Evolutionary conservation across 2,329 filamentous ascomycete species (phyloP), one percentile per base, ranked within the genome.

Genomic region (Aspergillus texensis): DNA sequence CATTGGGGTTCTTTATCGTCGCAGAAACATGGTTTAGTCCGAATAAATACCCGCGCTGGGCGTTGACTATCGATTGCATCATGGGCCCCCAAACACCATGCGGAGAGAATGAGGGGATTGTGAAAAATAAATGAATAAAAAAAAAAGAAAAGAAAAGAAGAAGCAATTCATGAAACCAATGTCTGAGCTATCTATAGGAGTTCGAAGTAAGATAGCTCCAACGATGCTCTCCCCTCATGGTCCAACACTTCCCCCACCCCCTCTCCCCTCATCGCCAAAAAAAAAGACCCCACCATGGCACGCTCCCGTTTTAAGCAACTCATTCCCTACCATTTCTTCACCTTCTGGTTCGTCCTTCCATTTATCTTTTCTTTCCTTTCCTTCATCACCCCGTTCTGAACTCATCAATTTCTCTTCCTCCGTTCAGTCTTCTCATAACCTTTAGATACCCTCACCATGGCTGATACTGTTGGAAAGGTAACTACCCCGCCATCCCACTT

Each of bases 391-490:
- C 34, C 24, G n/a, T 46, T 16, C 19, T 32, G 52, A 14, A 55
- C 30, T 50, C 36, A 14, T 58, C 11, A 41, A 26, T 16, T 46
- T 24, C 41, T 34, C 28, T 56, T 61, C 28, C 26, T 30, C 36
- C 21, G 28, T 28, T n/a, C 34, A 26, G 24, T 45, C 21, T 26
- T 36, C 28, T 28, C 21, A 41, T 36, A 11, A 34, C 45, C 34
- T 26, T 26, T 21, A 21, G 43, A 45, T 28, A 36, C 19, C 43
- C 30, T 53, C 55, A 48, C n/a, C 34, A 62, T 62, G 60, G 60
- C 60, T 43, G 57, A 55, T 46, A 62, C 61, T 52, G 56, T 62
- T 50, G 61, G 61, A 58, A 50, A 62, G 56, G 61, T 62, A 55
- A 14, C 36, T 54, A 46, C n/a, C 28, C 24, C 46, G 24, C 28